Conservation (phyloP, 345 rosid genomes). For the Ceriops decandra region DNA sequence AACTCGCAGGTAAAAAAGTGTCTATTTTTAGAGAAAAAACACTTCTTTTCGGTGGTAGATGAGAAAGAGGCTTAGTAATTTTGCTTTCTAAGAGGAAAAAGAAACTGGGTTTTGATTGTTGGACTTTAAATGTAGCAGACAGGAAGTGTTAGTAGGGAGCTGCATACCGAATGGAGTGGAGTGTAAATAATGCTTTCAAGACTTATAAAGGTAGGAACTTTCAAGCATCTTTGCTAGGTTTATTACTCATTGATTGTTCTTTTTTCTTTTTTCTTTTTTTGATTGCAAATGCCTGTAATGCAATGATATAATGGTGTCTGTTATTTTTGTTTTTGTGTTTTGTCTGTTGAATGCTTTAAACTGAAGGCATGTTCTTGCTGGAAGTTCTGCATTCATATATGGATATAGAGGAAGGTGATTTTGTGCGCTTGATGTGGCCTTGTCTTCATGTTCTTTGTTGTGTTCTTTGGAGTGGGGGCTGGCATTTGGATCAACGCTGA, state of each 20-base stretch:
- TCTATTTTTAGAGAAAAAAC: neutral
- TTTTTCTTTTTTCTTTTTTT: neutral
- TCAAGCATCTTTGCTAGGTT: neutral
- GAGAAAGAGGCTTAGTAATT: neutral
- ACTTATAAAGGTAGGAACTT: slow-evolving; percentile 60
- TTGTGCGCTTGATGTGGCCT: too few relatives aligned
- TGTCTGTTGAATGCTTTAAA: too few relatives aligned
- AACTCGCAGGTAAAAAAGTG: slow-evolving; percentile 19
- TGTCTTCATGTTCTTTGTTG: too few relatives aligned
- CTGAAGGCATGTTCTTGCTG: too few relatives aligned
- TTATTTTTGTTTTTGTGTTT: too few relatives aligned
- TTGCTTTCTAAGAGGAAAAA: neutral
- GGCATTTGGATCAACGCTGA: too few relatives aligned
- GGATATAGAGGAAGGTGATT: too few relatives aligned
- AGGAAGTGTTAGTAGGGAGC: slow-evolving; percentile 27
- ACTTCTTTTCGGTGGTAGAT: neutral
- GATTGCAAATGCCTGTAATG: neutral
- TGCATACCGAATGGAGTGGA: slow-evolving; percentile 74
- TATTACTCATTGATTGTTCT: too few relatives aligned
- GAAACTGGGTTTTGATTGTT: neutral
- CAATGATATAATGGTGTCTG: too few relatives aligned
- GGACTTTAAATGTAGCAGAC: slow-evolving; percentile 2
- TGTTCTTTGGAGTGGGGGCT: too few relatives aligned
- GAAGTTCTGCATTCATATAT: too few relatives aligned
- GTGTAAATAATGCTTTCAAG: slow-evolving; percentile 66